Base-by-base conservation (phyloP, 768 basidiomycete genomes). In the Coprinellus micaceus region DNA sequence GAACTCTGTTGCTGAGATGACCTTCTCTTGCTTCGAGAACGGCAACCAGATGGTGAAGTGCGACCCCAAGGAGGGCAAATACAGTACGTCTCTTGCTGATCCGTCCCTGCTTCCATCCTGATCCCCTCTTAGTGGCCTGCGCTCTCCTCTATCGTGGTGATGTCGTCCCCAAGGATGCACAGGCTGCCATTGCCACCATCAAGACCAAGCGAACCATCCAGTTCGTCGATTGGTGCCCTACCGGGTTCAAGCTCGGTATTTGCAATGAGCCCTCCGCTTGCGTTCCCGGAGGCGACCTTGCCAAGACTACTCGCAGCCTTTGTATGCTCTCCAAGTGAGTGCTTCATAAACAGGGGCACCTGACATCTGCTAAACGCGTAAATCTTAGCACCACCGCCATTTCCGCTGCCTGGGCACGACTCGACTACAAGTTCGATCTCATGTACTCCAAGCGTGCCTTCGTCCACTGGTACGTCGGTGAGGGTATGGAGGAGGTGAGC, bases 171-270 rank as follows among this genome's bases (percentile, higher is more conserved):
- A 96, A 95, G 80, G 95, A 97, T 71, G 88, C 87, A 61, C 89
- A 94, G 61, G 84, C 89, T 50, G 96, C 96, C 55, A 91, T 98
- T 67, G 86, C 91, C 41, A 86, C 79, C 60, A 91, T 98, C 80
- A 96, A 94, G 81, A 97, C 94, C 59, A 97, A 95, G 83, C 84
- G 89, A 63, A 97, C 95, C 15, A 96, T 98, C 67, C 94, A 96
- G 67, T 97, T 96, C 70, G 94, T 97, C 60, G 94, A 96, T 67
- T 97, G 94, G 94, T 94, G 92, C 71, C 91, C 91, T 51, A 98
- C 95, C 64, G 95, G 95, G 59, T 95, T 95, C 87, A 95, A 95
- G 84, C 56, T 57, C 24, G 56, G 56, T 49, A 30, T 57, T 24
- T 57, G 56, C 56, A 57, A 57, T 37, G 56, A 57, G 28, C 56